phyloP scores from a whole-genome alignment of 352 stramenopile species.

The Phytophthora podocarpi region DNA sequence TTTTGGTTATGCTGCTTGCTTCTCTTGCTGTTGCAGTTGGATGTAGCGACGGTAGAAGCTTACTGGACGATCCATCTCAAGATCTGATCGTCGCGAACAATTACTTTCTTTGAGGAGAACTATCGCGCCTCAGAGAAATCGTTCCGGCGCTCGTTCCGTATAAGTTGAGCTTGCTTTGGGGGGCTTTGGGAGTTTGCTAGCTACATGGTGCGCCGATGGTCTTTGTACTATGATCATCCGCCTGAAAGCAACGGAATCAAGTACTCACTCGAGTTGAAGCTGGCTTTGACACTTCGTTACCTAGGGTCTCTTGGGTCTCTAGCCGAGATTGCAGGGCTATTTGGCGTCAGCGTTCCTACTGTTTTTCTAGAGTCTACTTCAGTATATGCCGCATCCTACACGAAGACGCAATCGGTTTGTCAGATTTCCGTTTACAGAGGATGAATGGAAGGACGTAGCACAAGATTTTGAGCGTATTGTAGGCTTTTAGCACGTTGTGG shows the following conservation, averaged over 20 bases:
- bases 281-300: background rate
- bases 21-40: no score
- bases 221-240: background rate
- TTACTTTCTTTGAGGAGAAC: no score
- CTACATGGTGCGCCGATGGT: background rate
- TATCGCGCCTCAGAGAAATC: no score
- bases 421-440: background rate
- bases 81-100: no score
- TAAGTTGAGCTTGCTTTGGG: no score
- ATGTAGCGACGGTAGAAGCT: no score
- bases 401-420: background rate
- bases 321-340: background rate
- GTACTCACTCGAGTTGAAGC: background rate
- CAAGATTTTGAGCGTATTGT: background rate
- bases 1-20: no score
- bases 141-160: no score
- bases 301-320: background rate
- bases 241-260: background rate
- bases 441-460: background rate
- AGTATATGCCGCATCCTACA: background rate
- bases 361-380: background rate
- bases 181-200: no score
- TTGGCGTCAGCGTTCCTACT: background rate
- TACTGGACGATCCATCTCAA: no score
- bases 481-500: background rate